Percentiles rank a stretch among this genome's conserved stretches.
phyloP scores from a whole-genome alignment of 2,329 filamentous ascomycete genomes.

The Huntiella decipiens region DNA sequence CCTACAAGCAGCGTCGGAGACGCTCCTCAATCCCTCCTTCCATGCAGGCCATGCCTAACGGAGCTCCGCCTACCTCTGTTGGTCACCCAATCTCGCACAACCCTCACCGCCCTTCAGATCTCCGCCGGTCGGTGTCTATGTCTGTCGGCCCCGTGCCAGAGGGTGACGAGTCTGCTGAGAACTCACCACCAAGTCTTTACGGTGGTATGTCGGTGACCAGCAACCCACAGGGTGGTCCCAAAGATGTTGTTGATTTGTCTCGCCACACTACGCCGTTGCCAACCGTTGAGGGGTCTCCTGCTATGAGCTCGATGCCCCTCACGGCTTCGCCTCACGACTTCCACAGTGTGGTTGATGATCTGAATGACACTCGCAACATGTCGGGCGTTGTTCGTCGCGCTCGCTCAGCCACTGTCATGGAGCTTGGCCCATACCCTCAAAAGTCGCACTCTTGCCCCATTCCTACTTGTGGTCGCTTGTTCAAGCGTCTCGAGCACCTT shows the following conservation, averaged over 20 bases:
- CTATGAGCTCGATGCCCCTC: constrained; percentile 49
- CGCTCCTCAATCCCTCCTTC: constrained; percentile 81
- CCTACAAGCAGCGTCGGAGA: constrained; percentile 91
- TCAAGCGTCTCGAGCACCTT: constrained; percentile 97
- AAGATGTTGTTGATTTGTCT: constrained; percentile 66
- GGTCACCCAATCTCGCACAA: constrained; percentile 24
- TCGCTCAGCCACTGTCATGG: constrained; percentile 88
- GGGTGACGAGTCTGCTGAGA: constrained; percentile 57
- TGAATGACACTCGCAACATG: constrained; percentile 44
- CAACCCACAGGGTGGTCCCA: constrained; percentile 16
- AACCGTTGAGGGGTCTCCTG: constrained; percentile 64
- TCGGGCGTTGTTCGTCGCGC: constrained; percentile 72
- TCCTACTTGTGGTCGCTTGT: constrained; percentile 85
- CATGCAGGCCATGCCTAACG: constrained; percentile 47
- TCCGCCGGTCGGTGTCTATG: constrained; percentile 74
- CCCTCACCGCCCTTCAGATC: constrained; percentile 63
- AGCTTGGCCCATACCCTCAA: constrained; percentile 86
- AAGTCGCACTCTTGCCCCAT: constrained; percentile 99
- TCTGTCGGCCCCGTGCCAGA: constrained; percentile 63
- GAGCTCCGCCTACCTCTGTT: constrained; percentile 37
- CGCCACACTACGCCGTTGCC: constrained; percentile 80
- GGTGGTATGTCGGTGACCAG: constrained; percentile 42
- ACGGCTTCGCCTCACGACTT: constrained; percentile 55
- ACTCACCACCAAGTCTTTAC: constrained; percentile 61
- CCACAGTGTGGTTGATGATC: constrained; percentile 42